phyloP scores from a whole-genome alignment of 352 stramenopile genomes.

The Phytopythium litorale region DNA sequence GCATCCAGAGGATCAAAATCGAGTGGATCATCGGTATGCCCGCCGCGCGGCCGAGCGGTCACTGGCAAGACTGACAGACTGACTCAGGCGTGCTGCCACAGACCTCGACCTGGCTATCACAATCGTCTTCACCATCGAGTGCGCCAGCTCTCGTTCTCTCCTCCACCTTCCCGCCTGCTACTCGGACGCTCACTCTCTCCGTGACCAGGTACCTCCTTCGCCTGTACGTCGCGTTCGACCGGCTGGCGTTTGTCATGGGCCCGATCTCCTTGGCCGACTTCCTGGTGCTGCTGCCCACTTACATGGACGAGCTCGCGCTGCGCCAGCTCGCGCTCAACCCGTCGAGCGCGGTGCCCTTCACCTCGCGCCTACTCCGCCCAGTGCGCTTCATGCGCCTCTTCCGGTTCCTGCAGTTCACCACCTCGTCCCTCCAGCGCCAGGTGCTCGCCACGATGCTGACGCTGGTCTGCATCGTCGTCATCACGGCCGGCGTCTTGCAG shows the following conservation, averaged over 20 bases:
- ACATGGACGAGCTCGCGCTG: constrained; percentile 1
- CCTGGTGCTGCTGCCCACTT: constrained; percentile 52
- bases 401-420: constrained; percentile 70
- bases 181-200: not conserved
- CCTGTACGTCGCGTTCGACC: constrained; percentile 60
- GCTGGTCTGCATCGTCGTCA: constrained; percentile 67
- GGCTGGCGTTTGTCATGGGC: constrained; percentile 46
- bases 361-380: constrained; percentile 39
- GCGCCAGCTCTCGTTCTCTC: constrained; percentile 7
- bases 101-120: constrained; percentile 58
- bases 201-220: constrained; percentile 41
- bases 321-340: not conserved
- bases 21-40: constrained; percentile 50
- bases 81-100: constrained; percentile 1
- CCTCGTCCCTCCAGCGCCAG: constrained; percentile 68
- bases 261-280: constrained; percentile 59
- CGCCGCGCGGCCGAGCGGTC: not conserved
- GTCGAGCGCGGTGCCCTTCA: not conserved
- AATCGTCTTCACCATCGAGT: constrained; percentile 69
- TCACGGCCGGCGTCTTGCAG: constrained; percentile 62
- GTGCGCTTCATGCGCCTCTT: constrained; percentile 69
- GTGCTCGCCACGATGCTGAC: constrained; percentile 57
- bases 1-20: constrained; percentile 19
- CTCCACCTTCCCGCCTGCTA: not conserved
- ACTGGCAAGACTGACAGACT: not conserved